These are phyloP conservation scores for Lactarius psammicola DNA, from an alignment of 768 basidiomycete genomes.

Conservation along the genomic window DNA sequence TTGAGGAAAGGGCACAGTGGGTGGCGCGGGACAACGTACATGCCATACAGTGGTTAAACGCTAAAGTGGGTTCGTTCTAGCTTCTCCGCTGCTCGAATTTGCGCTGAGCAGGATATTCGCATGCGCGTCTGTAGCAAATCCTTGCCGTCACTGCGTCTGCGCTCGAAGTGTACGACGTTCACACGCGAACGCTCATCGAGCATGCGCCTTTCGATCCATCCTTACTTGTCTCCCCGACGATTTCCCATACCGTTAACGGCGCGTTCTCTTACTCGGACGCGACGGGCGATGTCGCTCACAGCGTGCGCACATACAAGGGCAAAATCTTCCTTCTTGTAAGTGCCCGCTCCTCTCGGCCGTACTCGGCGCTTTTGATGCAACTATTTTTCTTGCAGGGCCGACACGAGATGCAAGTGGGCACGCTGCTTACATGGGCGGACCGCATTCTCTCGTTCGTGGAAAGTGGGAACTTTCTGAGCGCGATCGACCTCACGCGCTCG, in stretches of 20 bases:
- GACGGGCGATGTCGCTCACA: constrained; percentile 58
- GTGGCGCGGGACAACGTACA: constrained; percentile 61
- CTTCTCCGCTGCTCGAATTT: not conserved
- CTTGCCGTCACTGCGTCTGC: constrained; percentile 54
- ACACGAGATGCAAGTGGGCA: constrained; percentile 72
- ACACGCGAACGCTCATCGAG: constrained; percentile 58
- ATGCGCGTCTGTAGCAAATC: constrained; percentile 55
- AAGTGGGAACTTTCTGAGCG: constrained; percentile 82
- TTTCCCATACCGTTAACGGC: constrained; percentile 47
- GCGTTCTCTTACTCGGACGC: constrained; percentile 49
- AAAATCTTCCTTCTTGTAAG: constrained; percentile 88
- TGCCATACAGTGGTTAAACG: constrained; percentile 85
- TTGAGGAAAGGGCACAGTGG: constrained; percentile 62
- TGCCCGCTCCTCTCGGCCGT: constrained; percentile 18
- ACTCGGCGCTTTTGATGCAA: constrained; percentile 15
- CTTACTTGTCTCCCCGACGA: constrained; percentile 53
- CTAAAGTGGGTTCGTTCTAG: constrained; percentile 63
- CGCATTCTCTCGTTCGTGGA: constrained; percentile 80
- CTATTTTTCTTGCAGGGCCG: constrained; percentile 47
- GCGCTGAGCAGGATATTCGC: not conserved
- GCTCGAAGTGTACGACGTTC: constrained; percentile 71
- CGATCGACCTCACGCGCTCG: constrained; percentile 79
- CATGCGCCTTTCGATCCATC: constrained; percentile 56
- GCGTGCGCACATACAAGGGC: constrained; percentile 80
- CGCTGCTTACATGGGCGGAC: constrained; percentile 93